These are phyloP conservation scores for Incumbomyces lentus DNA, from an alignment of 2,329 filamentous ascomycete species.

Conservation along the genomic window DNA sequence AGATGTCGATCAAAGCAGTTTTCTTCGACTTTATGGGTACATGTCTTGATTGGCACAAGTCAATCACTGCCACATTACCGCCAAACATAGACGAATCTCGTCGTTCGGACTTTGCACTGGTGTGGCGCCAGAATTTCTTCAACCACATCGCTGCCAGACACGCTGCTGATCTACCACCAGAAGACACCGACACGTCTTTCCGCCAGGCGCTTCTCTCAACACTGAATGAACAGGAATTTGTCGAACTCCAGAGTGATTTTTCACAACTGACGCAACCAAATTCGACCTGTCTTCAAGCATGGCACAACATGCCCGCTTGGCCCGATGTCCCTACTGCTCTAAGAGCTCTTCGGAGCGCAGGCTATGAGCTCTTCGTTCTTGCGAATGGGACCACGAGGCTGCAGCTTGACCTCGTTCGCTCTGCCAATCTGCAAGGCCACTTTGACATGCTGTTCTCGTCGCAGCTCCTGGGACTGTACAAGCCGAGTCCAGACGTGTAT, in stretches of 20 bases:
- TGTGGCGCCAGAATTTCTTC: conserved; percentile 45
- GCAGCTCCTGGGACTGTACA: conserved; percentile 40
- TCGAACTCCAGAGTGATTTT: background rate
- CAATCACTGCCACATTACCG: conserved; percentile 30
- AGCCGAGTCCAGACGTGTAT: conserved; percentile 41
- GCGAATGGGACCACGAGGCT: conserved; percentile 47
- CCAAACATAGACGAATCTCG: conserved; percentile 22
- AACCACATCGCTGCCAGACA: conserved; percentile 33
- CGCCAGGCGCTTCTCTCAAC: conserved; percentile 27
- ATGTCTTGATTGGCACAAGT: conserved; percentile 45
- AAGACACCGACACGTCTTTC: conserved; percentile 45
- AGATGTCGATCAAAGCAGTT: conserved; percentile 32
- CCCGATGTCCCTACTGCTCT: conserved; percentile 40
- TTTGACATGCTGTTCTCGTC: conserved; percentile 47
- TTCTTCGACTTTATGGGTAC: conserved; percentile 52
- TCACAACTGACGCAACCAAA: background rate
- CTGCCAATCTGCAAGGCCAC: conserved; percentile 30
- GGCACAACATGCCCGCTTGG: conserved; percentile 44
- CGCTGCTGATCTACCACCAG: conserved; percentile 25
- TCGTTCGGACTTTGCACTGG: conserved; percentile 35
- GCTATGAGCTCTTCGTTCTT: conserved; percentile 39
- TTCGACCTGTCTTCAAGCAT: conserved; percentile 27
- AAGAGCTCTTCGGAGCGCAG: conserved; percentile 27
- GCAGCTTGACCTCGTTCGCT: conserved; percentile 43
- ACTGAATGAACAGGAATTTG: background rate